phyloP scores from a whole-genome alignment of 78 protist genomes.

The Dictyostelium purpureum region DNA sequence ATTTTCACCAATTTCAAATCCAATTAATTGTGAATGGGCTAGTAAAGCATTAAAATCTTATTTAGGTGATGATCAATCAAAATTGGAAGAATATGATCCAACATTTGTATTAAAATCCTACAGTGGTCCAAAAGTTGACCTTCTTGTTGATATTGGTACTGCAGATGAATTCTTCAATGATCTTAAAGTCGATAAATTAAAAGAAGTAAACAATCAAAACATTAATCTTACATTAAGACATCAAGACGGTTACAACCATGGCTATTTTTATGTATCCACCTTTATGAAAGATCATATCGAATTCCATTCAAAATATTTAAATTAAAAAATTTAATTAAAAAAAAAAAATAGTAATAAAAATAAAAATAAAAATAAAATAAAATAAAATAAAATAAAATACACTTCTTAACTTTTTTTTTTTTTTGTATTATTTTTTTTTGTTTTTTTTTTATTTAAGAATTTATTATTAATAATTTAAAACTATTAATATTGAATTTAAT shows the following conservation, averaged over 20 bases:
- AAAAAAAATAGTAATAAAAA: too few species aligned
- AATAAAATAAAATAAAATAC: too few species aligned
- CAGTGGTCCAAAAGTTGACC: constrained; percentile 21
- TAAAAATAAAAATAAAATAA: too few species aligned
- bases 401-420: too few species aligned
- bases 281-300: constrained; percentile 89
- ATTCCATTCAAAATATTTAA: constrained; percentile 82
- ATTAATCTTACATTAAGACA: constrained; percentile 1
- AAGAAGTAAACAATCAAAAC: background rate
- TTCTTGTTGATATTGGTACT: constrained; percentile 86
- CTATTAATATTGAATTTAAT: too few species aligned
- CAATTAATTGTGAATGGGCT: constrained; percentile 86
- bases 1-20: constrained; percentile 95
- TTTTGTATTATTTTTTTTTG: too few species aligned
- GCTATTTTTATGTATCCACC: constrained; percentile 89
- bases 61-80: constrained; percentile 84
- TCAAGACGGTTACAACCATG: constrained; percentile 93
- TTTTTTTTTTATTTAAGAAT: too few species aligned
- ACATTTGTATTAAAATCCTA: constrained; percentile 29
- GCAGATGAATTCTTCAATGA: background rate
- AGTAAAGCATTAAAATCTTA: constrained; percentile 84
- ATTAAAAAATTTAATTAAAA: background rate
- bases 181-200: background rate
- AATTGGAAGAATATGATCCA: constrained; percentile 70
- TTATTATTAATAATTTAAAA: too few species aligned